phyloP scores from a whole-genome alignment of 208 protist species.

The Kentomonas sorsogonicus region DNA sequence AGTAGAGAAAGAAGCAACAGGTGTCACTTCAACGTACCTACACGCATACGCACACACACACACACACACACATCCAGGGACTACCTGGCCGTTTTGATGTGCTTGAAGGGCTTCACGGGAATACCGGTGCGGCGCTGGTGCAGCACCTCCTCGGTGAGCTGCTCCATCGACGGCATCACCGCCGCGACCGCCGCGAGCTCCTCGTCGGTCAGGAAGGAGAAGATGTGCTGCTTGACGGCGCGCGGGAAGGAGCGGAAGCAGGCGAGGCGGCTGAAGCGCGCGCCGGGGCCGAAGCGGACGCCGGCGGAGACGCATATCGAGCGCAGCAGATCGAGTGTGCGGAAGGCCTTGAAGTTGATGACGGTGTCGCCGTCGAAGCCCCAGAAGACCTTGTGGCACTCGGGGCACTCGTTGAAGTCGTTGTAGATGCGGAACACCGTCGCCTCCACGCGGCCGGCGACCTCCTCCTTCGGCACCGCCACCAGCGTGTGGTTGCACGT shows the following conservation, averaged over 20 bases:
- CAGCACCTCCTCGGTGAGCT: slow-evolving; percentile 32
- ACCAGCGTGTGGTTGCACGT: slow-evolving; percentile 56
- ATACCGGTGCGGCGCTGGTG: slow-evolving; percentile 20
- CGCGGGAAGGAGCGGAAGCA: slow-evolving; percentile 61
- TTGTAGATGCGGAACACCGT: slow-evolving; percentile 62
- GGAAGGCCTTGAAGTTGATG: slow-evolving; percentile 73
- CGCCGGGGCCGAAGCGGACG: slow-evolving; percentile 16
- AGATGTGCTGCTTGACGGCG: slow-evolving; percentile 37
- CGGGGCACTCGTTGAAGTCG: slow-evolving; percentile 59
- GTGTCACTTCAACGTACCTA: not conserved
- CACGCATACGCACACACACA: not conserved
- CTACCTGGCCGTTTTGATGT: slow-evolving; percentile 19
- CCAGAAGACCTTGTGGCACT: slow-evolving; percentile 77
- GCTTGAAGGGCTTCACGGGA: slow-evolving; percentile 13
- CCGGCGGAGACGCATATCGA: slow-evolving; percentile 36
- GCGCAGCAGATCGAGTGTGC: slow-evolving; percentile 48
- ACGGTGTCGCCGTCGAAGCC: slow-evolving; percentile 60
- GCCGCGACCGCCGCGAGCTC: slow-evolving; percentile 27
- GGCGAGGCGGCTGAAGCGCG: slow-evolving; percentile 23
- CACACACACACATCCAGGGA: slow-evolving; percentile 5
- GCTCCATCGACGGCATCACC: slow-evolving; percentile 42
- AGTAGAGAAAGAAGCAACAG: slow-evolving; percentile 9
- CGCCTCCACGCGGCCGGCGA: slow-evolving; percentile 36
- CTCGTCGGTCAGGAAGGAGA: slow-evolving; percentile 35
- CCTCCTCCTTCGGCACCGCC: slow-evolving; percentile 30